Percentiles rank a stretch among this genome's conserved stretches.
Conservation (phyloP, 805 yeast species). For the Monosporozyma aquatica region DNA sequence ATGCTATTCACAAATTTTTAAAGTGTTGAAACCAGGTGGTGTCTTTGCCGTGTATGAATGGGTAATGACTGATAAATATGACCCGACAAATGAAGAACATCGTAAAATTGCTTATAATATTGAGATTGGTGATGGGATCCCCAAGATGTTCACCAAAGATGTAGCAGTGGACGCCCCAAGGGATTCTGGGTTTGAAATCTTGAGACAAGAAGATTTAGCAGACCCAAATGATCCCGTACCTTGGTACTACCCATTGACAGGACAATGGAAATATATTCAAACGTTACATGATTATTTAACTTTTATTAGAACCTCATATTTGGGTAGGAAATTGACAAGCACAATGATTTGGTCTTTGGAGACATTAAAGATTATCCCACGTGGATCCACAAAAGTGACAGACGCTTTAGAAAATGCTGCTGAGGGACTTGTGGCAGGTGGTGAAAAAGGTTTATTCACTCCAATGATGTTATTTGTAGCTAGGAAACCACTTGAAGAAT, state of each 20-base stretch:
- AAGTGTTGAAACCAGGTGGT: conserved; percentile 96
- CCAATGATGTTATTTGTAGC: conserved; percentile 95
- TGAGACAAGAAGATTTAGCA: conserved; percentile 73
- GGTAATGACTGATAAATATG: conserved; percentile 95
- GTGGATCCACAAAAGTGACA: conserved; percentile 85
- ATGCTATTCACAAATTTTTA: conserved; percentile 88
- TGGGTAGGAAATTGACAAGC: conserved; percentile 85
- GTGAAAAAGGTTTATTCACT: conserved; percentile 79
- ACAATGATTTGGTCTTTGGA: conserved; percentile 75
- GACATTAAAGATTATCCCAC: conserved; percentile 79
- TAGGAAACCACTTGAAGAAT: conserved; percentile 58
- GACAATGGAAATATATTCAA: conserved; percentile 86
- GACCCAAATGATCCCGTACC: conserved; percentile 75
- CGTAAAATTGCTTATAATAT: conserved; percentile 94
- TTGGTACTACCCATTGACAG: conserved; percentile 95
- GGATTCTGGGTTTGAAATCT: conserved; percentile 79
- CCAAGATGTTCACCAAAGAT: conserved; percentile 81
- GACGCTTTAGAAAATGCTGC: conserved; percentile 95
- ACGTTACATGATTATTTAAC: conserved; percentile 69
- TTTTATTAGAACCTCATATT: conserved; percentile 73
- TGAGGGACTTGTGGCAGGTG: conserved; percentile 88
- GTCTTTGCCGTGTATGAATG: conserved; percentile 96
- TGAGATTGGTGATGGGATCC: conserved; percentile 97
- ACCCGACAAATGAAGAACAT: conserved; percentile 78
- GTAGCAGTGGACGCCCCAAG: conserved; percentile 85